Evolutionary conservation across 2,329 filamentous ascomycete genomes (phyloP).

Genomic region (Graphiopsis chlorocephala): DNA sequence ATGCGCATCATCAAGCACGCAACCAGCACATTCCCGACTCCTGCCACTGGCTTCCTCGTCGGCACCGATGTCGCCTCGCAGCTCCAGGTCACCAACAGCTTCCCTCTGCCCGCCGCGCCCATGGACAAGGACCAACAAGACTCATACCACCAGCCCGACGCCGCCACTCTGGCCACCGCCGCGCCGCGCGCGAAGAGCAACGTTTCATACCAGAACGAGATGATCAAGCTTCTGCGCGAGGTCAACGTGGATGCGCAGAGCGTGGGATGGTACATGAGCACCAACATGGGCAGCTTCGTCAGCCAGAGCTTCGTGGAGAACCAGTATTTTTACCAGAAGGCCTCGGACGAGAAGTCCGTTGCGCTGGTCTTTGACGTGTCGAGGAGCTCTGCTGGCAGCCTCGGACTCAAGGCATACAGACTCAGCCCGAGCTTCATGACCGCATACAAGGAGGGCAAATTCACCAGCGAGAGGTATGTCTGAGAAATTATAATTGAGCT

Average conservation of each 20-base stretch:
- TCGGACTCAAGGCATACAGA: slow-evolving; percentile 88
- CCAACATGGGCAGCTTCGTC: slow-evolving; percentile 98
- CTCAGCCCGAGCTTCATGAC: slow-evolving; percentile 84
- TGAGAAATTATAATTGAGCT: neutral
- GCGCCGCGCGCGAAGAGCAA: slow-evolving; percentile 92
- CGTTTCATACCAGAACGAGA: slow-evolving; percentile 84
- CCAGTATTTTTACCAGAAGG: slow-evolving; percentile 94
- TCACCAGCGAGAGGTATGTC: slow-evolving; percentile 87
- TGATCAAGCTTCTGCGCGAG: slow-evolving; percentile 94
- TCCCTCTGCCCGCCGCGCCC: slow-evolving; percentile 78
- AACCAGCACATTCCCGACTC: slow-evolving; percentile 80
- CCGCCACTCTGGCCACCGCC: slow-evolving; percentile 74
- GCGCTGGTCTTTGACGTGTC: slow-evolving; percentile 93
- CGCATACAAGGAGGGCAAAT: slow-evolving; percentile 95
- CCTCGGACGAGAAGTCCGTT: slow-evolving; percentile 72
- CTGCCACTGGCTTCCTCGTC: slow-evolving; percentile 84
- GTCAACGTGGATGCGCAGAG: slow-evolving; percentile 98
- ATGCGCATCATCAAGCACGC: slow-evolving; percentile 99
- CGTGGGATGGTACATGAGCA: slow-evolving; percentile 97
- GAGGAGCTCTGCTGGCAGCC: slow-evolving; percentile 85
- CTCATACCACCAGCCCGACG: slow-evolving; percentile 67
- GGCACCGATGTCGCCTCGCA: slow-evolving; percentile 83
- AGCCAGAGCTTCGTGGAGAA: slow-evolving; percentile 96
- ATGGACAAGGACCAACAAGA: slow-evolving; percentile 67
- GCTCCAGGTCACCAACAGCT: slow-evolving; percentile 90